Evolutionary conservation across 352 stramenopile genomes (phyloP), one percentile per base, ranked within the genome.

Genomic region (Phytophthora pseudosyringae): DNA sequence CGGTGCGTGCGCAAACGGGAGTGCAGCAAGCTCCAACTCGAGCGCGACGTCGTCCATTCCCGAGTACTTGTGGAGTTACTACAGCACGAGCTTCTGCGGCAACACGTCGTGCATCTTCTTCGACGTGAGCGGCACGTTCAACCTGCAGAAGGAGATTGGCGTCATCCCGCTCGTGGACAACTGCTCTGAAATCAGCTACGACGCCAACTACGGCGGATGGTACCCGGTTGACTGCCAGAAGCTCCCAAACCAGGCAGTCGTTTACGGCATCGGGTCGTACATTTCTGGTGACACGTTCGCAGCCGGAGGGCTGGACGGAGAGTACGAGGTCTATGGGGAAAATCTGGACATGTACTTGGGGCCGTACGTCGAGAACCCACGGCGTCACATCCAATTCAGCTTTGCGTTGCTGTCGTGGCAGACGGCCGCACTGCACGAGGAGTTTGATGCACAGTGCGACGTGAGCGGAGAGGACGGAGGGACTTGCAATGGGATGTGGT

Each of bases 261-360:
- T 83, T 1, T 83, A 78, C 40, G 73, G 71, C 16, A 70, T 83
- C 51, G 71, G 73, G 11, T 81, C 78, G 51, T 80, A 81, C 63
- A 77, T 87, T 51, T 52, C 64, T 2, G 78, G 70, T 13, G 71
- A 81, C 25, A 61, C 71, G 10, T 87, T 74, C 45, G 26, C 48
- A 3, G 59, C 55, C 25, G 67, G 48, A 7, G 33, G 64, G 10
- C 6, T 54, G 9, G 63, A 71, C 16, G 54, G 62, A 13, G 54
- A 55, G 10, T 69, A 69, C 25, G 21, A 48, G 3, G 55, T 69
- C 5, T 52, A 40, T 26, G 62, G 46, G 15, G 54, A 69, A 10
- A 44, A 31, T 6, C 5, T 66, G 25, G 11, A 62, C 1, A 52
- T 71, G 47, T 57, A 57, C n/a, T 26, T 66, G 13, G 67, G 67